Evolutionary conservation across 441 rosid genomes (phyloP), one percentile per base, ranked within the genome.

Genomic region (Populus hybrid): DNA sequence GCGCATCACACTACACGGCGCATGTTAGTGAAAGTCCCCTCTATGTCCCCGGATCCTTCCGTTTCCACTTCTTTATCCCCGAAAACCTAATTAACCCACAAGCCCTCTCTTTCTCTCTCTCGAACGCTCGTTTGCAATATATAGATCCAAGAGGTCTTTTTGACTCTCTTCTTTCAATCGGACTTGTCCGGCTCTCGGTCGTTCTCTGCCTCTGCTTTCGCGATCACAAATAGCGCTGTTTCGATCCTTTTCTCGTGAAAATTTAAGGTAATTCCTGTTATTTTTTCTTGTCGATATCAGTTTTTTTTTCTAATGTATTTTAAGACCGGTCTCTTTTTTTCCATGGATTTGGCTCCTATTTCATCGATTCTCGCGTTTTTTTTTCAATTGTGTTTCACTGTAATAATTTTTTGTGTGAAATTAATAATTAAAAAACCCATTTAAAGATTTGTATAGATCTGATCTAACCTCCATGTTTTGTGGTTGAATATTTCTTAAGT

Each of bases 1-100:
- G 89, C 84, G 84, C 86, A 83, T 20, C 78, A 50, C 82, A 71
- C 78, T 20, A 5, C 0, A 0, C 0, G 21, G 86, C 81, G 79
- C 80, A 84, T 65, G 79, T 65, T 84, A 86, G 85, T 65, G 21
- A 18, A 5, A 1, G 5, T 1, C 0, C 6, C 0, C 6, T 10
- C 65, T 64, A 71, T 71, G 64, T 74, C 78, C 78, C 82, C 80
- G 86, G 88, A 81, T 74, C 85, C 82, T 86, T 84, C 83, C 78
- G 80, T 78, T 76, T 35, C 70, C 77, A 23, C 70, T 78, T 73
- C 87, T 80, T 80, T 82, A 82, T 76, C 75, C 80, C 76, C 77
- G 74, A 74, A 81, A 74, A 73, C 80, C 83, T 77, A 73, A 67
- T 28, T 71, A 40, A 16, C 67, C 63, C 70, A n/a, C 53, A 16